Base-by-base conservation (phyloP, 805 yeast species). In the Saturnispora mendoncae region DNA sequence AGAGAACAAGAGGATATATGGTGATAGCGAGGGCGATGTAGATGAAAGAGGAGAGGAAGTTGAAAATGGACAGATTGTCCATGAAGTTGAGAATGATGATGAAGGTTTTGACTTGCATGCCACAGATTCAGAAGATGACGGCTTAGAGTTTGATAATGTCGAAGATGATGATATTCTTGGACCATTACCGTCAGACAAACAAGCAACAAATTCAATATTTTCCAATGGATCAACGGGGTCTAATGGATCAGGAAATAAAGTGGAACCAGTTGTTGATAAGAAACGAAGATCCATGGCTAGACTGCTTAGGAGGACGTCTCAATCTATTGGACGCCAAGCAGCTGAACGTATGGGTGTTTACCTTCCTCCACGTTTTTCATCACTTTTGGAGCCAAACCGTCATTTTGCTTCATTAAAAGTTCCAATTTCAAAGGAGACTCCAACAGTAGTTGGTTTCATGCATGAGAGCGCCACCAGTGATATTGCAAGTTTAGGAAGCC, bases 311-410 rank as follows among this genome's bases (percentile, higher is more conserved):
- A 67, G 85, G 46, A 81, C 90, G 2, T 83, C 92, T 0, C 94
- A 84, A 51, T 76, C 74, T 4, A 64, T 83, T 42, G 88, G 90
- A 0, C 65, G 88, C 37, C 76, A 75, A 47, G 92, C 92, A 1
- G 95, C 95, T 0, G 94, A 81, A 52, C 81, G 78, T 39, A 79
- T 87, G 73, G 95, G 94, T 0, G 84, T 84, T n/a, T 82, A 81
- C 46, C 68, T 88, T 23, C 96, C 97, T 2, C 78, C 83, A 10
- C 76, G 84, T 41, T 80, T 90, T 43, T 77, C 90, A 2, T 85
- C 95, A 0, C 80, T 90, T 45, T 66, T 90, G 53, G 97, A 90
- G 56, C 94, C 97, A 6, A 78, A 84, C 15, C 71, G 98, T 45
- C 97, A 90, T 57, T 92, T 92, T 70, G 97, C 97, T 0, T 85